phyloP scores from a whole-genome alignment of 805 yeast genomes.

The Yarrowia hollandica region DNA sequence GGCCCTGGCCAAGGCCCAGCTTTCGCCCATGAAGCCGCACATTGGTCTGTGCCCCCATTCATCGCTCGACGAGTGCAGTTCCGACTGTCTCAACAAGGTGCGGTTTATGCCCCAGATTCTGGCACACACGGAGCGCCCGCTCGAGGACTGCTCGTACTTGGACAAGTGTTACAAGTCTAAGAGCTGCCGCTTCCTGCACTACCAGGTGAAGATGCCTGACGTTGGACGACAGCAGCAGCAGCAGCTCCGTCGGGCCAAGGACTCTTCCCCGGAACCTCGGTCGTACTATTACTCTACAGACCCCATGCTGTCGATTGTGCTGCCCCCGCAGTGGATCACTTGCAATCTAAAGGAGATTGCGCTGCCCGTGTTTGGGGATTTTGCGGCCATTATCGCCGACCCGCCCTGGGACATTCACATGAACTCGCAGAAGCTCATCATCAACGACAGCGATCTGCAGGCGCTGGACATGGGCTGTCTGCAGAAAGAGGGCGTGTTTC shows the following conservation, averaged over 20 bases:
- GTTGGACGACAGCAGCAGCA: not conserved
- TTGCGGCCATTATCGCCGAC: slow-evolving; percentile 76
- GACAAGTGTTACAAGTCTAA: slow-evolving; percentile 90
- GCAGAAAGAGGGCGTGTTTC: slow-evolving; percentile 80
- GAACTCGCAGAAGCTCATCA: slow-evolving; percentile 76
- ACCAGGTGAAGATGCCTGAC: slow-evolving; percentile 39
- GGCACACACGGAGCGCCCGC: slow-evolving; percentile 60
- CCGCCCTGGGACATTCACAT: slow-evolving; percentile 98
- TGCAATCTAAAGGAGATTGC: slow-evolving; percentile 80
- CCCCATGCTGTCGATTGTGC: slow-evolving; percentile 14
- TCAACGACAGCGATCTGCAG: slow-evolving; percentile 69
- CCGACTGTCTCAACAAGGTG: slow-evolving; percentile 36
- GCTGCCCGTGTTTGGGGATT: slow-evolving; percentile 71
- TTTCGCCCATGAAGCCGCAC: slow-evolving; percentile 30
- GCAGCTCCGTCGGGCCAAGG: not conserved
- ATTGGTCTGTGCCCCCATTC: slow-evolving; percentile 33
- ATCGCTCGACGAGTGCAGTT: slow-evolving; percentile 29
- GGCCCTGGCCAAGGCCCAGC: slow-evolving; percentile 24
- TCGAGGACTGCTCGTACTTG: slow-evolving; percentile 91
- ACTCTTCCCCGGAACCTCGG: not conserved
- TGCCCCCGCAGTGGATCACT: slow-evolving; percentile 72
- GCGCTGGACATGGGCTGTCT: slow-evolving; percentile 63
- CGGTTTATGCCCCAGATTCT: slow-evolving; percentile 42
- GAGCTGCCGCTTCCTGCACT: slow-evolving; percentile 80
- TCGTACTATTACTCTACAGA: not conserved